Base-by-base conservation (phyloP, 208 protist species). In the Trypanosoma brucei region DNA sequence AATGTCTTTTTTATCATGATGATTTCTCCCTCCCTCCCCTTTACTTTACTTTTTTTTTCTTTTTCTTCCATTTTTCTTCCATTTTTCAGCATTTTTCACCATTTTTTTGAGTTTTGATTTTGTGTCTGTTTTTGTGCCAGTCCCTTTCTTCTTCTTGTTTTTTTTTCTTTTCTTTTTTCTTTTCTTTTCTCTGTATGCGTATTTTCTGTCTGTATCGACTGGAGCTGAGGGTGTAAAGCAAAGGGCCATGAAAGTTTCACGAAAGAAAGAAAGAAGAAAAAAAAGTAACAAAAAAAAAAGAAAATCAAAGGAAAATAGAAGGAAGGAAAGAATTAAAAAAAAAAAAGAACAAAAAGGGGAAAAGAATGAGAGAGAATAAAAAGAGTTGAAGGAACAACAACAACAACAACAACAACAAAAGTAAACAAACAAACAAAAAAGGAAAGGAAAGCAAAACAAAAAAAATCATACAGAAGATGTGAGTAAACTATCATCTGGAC, bases 121-220 rank as follows among this genome's bases (percentile, higher is more conserved):
- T 46, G 42, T 46, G 6, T 11, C 42, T 46, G 6, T 46, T 11
- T 11, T 46, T 11, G 8, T 46, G 6, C 42, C 42, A 14, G 8
- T 11, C 11, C 42, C 42, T 46, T 46, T 11, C 42, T 40, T 59
- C 7, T 44, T n/a, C 34, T 53, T 9, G 36, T 2, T 45, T 45
- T 62, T 66, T 36, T 72, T 57, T 45, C 51, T 42, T 36, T 42
- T 63, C 60, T 55, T 3, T 62, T 65, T 62, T 48, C 40, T 63
- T 56, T 65, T 55, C 50, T 48, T 61, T 35, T 33, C 45, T 38
- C 22, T 39, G 53, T 11, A 40, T 13, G 33, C 39, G 22, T 55
- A 52, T 45, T 34, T 40, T 68, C 36, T 50, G 22, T 22, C 22
- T 22, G 22, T 22, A 22, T 22, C 22, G 22, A 22, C 22, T 22